phyloP scores from a whole-genome alignment of 176 grass and related monocot species.

The Panicum miliaceum region DNA sequence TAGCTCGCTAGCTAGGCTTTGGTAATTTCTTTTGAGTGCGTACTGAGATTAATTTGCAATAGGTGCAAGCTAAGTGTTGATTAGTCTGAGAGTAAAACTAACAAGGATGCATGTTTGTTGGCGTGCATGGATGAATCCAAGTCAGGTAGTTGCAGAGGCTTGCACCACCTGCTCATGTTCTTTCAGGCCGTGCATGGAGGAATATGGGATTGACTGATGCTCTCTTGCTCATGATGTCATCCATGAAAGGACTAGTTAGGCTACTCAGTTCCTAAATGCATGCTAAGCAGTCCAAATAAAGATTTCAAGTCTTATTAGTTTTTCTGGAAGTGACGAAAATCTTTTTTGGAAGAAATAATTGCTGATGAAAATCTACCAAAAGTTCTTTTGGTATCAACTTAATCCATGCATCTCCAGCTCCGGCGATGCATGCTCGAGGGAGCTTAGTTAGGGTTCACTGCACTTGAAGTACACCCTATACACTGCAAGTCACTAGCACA shows the following conservation, averaged over 20 bases:
- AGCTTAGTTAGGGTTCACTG: not conserved
- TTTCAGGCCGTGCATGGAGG: not conserved
- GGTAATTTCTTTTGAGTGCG: slow-evolving; percentile 29
- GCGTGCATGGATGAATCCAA: slow-evolving; percentile 4
- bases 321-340: not conserved
- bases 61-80: slow-evolving; percentile 30
- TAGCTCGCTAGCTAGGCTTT: slow-evolving; percentile 36
- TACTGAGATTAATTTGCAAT: slow-evolving; percentile 23
- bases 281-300: not conserved
- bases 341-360: not conserved
- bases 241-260: not conserved
- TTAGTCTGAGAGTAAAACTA: slow-evolving; percentile 4
- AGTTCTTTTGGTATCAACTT: not conserved
- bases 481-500: not conserved
- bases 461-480: not conserved
- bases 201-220: not conserved
- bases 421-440: not conserved
- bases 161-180: slow-evolving; percentile 7
- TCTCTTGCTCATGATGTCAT: not conserved
- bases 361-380: not conserved
- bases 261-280: not conserved
- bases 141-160: not conserved
- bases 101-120: slow-evolving; percentile 6
- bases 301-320: not conserved
- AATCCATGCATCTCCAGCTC: not conserved